A percentile compares a stretch with the other conserved stretches of the same genome.
Evolutionary conservation across 2,329 filamentous ascomycete species (phyloP).

Genomic region (Colletotrichum agaves): DNA sequence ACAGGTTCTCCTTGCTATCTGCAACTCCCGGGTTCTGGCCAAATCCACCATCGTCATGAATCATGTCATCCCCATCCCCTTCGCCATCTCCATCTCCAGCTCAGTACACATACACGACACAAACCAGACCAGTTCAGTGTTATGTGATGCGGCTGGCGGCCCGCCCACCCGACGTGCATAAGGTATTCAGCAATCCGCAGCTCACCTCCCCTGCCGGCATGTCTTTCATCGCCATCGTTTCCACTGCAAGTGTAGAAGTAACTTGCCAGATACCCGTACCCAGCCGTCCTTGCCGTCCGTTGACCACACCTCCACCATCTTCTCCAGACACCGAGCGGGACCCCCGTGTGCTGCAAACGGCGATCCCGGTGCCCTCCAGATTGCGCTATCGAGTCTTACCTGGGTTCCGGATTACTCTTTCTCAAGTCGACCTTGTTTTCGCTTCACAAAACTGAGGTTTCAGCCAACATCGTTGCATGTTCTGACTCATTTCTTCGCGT

Average conservation of each 20-base stretch:
- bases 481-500: constrained; percentile 13
- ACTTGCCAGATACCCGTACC: constrained; percentile 27
- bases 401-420: neutral
- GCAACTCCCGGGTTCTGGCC: neutral
- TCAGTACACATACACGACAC: neutral
- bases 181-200: neutral
- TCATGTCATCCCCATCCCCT: constrained; percentile 2
- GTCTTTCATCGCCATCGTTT: neutral
- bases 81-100: neutral
- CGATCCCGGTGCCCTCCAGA: constrained; percentile 7
- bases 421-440: constrained; percentile 2
- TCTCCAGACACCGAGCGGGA: constrained; percentile 1
- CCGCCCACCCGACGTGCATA: neutral
- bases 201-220: neutral
- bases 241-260: neutral
- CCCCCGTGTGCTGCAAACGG: constrained; percentile 16
- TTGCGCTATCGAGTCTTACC: neutral
- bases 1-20: neutral
- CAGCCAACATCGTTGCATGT: constrained; percentile 6
- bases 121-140: neutral
- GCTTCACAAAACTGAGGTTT: constrained; percentile 1
- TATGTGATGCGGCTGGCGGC: neutral
- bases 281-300: constrained; percentile 28
- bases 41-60: neutral
- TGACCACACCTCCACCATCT: neutral